phyloP scores from a whole-genome alignment of 2,329 filamentous ascomycete genomes.

The Penicillium sp. region DNA sequence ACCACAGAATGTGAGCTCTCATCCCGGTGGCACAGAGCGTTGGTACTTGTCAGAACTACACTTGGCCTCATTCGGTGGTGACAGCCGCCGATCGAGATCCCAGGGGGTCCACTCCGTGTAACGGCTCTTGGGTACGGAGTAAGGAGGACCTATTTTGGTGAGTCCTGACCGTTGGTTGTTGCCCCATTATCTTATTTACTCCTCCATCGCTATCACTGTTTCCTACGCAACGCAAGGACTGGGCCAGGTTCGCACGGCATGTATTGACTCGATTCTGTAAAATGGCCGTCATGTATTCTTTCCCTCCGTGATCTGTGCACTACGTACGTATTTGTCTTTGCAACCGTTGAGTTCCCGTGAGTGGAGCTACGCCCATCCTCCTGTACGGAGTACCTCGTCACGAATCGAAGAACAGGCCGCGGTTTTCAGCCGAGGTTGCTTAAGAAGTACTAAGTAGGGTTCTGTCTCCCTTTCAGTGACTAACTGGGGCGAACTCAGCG shows the following conservation, averaged over 20 bases:
- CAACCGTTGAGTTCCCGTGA: not conserved
- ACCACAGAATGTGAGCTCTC: conserved; percentile 1
- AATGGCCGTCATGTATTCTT: not conserved
- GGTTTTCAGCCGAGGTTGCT: not conserved
- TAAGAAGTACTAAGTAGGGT: not conserved
- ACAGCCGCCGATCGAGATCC: conserved; percentile 14
- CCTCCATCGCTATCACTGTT: not conserved
- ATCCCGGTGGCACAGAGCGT: not conserved
- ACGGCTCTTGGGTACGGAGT: conserved; percentile 5
- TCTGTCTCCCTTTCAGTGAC: not conserved
- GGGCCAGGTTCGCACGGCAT: not conserved
- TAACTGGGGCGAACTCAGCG: not conserved
- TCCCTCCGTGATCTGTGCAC: too few species aligned
- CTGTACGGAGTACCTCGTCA: not conserved
- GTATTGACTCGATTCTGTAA: not conserved
- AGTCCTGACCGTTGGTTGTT: not conserved
- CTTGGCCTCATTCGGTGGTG: conserved; percentile 8
- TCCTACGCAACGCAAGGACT: not conserved
- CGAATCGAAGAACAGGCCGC: not conserved
- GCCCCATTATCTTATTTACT: not conserved
- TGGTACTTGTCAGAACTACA: not conserved
- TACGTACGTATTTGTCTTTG: not conserved
- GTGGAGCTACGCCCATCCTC: not conserved
- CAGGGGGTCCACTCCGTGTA: conserved; percentile 2
- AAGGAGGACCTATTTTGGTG: not conserved